phyloP scores from a whole-genome alignment of 2,329 filamentous ascomycete genomes.

The Metarhizium sp. region DNA sequence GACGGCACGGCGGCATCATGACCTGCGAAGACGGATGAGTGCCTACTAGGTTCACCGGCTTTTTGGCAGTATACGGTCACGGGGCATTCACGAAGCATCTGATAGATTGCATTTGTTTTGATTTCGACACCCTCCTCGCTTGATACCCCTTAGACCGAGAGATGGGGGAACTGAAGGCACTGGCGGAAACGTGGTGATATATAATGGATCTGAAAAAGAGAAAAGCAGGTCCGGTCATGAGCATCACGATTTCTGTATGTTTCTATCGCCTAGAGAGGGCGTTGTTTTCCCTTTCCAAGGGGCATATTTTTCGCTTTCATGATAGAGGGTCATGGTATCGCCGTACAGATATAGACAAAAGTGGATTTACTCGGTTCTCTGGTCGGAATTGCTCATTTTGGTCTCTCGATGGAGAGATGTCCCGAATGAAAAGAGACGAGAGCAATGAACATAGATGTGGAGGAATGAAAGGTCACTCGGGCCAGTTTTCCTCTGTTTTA shows the following conservation, averaged over 20 bases:
- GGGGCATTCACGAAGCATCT: constrained; percentile 33
- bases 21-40: constrained; percentile 26
- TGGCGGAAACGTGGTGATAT: constrained; percentile 26
- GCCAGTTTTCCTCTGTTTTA: constrained; percentile 24
- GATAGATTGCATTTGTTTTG: constrained; percentile 36
- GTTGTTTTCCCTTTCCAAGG: constrained; percentile 17
- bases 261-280: constrained; percentile 27
- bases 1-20: constrained; percentile 33
- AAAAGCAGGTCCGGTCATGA: constrained; percentile 11
- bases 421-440: constrained; percentile 14
- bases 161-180: constrained; percentile 28
- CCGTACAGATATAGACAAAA: constrained; percentile 52
- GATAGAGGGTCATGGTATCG: constrained; percentile 36
- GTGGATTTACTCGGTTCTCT: constrained; percentile 55
- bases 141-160: constrained; percentile 36
- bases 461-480: constrained; percentile 22
- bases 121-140: constrained; percentile 32
- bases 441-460: constrained; percentile 22
- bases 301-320: constrained; percentile 32
- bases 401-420: constrained; percentile 19
- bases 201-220: constrained; percentile 19
- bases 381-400: constrained; percentile 28
- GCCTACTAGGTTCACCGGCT: constrained; percentile 21
- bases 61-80: constrained; percentile 25
- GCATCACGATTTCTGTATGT: constrained; percentile 26